Evolutionary conservation across 768 basidiomycete genomes (phyloP), one percentile per base, ranked within the genome.

Genomic region (Podaxis sp.): DNA sequence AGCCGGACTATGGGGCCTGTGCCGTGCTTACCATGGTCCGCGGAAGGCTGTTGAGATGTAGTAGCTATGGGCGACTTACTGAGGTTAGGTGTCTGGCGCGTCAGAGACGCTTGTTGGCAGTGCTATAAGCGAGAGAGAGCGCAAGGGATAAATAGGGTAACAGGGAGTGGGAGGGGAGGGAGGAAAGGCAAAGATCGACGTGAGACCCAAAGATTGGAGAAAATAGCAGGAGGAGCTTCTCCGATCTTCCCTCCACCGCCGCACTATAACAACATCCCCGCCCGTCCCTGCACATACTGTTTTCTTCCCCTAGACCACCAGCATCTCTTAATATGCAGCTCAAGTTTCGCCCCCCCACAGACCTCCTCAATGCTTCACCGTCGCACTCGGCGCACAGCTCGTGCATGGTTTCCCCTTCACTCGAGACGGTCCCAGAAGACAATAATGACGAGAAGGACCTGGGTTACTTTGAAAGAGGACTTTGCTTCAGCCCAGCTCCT

Each of bases 1-100:
- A 53, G 13, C 13, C 38, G 38, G 53, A 55, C 33, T 36, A 13
- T 51, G 9, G 43, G 24, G 25, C 19, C 36, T 55, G 33, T 27
- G 43, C 55, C 52, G 15, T 19, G 3, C 57, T 50, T 58, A 51
- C 52, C 47, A 49, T 46, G 50, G 40, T 58, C 49, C 40, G 46
- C 13, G 33, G n/a, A 19, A 38, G 24, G 19, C 76, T 36, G 36
- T 61, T 19, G 64, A 63, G 7, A 33, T 57, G 43, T 19, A 43
- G 36, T 13, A 41, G 17, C 13, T 41, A 49, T 19, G 22, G 49
- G 25, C n/a, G 6, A 53, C 25, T 41, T 57, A 56, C 40, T 56
- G 62, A 54, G 62, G 56, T 49, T 40, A 63, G 49, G 13, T 57
- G 9, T 24, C 61, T 22, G 54, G 49, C 4, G 19, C 22, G 24